Percentiles rank a stretch among this genome's conserved stretches.
Conservation (phyloP, 768 basidiomycete species). For the Collybiopsis luxurians region DNA sequence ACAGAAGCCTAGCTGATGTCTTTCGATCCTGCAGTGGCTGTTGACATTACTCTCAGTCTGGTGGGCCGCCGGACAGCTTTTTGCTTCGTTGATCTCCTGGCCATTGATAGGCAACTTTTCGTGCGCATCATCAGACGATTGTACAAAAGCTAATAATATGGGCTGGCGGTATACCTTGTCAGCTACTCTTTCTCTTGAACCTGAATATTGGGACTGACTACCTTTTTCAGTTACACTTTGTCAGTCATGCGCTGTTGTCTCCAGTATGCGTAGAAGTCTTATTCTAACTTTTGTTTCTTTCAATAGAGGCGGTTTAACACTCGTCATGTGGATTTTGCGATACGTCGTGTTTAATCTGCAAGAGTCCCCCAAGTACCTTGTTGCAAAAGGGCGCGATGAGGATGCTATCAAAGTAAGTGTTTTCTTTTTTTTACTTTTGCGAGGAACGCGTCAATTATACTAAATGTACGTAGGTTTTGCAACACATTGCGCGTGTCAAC, state of each 20-base stretch:
- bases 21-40: conserved; percentile 3
- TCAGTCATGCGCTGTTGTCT: conserved; percentile 15
- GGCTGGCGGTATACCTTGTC: conserved; percentile 60
- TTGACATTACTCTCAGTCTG: conserved; percentile 7
- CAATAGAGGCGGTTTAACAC: conserved; percentile 44
- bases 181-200: conserved; percentile 9
- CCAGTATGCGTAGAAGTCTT: background rate
- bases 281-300: background rate
- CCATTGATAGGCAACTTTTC: conserved; percentile 56
- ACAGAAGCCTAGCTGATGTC: background rate
- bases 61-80: conserved; percentile 15
- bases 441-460: background rate
- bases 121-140: conserved; percentile 40
- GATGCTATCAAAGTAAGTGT: conserved; percentile 46
- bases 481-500: conserved; percentile 47
- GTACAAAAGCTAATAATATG: conserved; percentile 48
- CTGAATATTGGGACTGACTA: background rate
- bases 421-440: conserved; percentile 5
- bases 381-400: conserved; percentile 53
- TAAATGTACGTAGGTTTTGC: conserved; percentile 33
- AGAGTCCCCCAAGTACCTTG: conserved; percentile 61
- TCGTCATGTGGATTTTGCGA: conserved; percentile 52
- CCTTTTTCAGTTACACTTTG: conserved; percentile 33
- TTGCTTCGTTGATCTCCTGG: conserved; percentile 48
- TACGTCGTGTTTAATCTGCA: conserved; percentile 57